These are phyloP conservation scores for Fusarium odoratissimum DNA, from an alignment of 2,329 filamentous ascomycete species.

Conservation along the genomic window DNA sequence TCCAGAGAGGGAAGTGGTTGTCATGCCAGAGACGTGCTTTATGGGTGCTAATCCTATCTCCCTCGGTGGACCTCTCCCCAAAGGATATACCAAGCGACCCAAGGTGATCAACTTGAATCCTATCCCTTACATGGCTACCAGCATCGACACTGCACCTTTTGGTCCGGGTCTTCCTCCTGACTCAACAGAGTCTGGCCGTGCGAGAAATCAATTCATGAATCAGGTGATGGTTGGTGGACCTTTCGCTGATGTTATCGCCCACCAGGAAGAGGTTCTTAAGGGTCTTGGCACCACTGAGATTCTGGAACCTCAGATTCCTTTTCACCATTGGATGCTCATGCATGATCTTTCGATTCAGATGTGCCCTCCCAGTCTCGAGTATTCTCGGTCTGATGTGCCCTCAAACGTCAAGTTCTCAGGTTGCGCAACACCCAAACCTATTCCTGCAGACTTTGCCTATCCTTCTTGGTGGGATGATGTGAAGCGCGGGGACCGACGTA, in stretches of 20 bases:
- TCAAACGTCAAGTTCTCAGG: constrained; percentile 58
- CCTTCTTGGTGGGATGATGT: constrained; percentile 62
- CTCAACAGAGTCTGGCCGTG: constrained; percentile 50
- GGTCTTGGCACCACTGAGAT: constrained; percentile 45
- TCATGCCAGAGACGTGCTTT: constrained; percentile 56
- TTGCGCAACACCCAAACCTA: constrained; percentile 50
- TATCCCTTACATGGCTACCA: constrained; percentile 51
- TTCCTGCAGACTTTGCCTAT: constrained; percentile 45
- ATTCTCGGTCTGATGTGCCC: constrained; percentile 51
- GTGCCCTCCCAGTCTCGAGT: constrained; percentile 55
- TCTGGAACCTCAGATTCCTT: constrained; percentile 27
- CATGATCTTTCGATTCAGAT: constrained; percentile 53
- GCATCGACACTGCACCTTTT: constrained; percentile 54
- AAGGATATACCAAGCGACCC: constrained; percentile 51
- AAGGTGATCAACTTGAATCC: constrained; percentile 55
- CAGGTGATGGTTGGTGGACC: constrained; percentile 40
- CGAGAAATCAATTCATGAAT: constrained; percentile 48
- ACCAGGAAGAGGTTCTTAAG: constrained; percentile 43
- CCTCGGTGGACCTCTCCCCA: constrained; percentile 52
- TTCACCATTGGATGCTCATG: constrained; percentile 46
- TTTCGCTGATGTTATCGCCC: constrained; percentile 36
- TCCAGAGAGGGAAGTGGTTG: constrained; percentile 53
- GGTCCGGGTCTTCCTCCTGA: constrained; percentile 54
- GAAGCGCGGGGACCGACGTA: constrained; percentile 48
- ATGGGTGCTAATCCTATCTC: constrained; percentile 53